Percentiles rank a stretch among this genome's conserved stretches.
Conservation (phyloP, 495 filamentous ascomycete species). For the Beverwykella pulmonaria region DNA sequence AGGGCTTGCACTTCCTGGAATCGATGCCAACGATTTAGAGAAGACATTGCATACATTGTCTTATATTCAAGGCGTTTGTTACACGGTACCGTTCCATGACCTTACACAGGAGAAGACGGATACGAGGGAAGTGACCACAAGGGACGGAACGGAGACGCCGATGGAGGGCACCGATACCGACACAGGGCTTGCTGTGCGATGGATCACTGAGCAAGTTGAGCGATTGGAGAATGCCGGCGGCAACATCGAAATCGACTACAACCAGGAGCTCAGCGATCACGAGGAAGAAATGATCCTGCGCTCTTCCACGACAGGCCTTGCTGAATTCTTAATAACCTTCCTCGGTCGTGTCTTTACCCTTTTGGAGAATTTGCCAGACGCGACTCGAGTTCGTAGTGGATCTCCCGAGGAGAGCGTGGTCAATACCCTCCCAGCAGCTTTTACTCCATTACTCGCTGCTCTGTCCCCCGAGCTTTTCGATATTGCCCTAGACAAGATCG, state of each 20-base stretch:
- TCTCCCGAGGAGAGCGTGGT: constrained; percentile 97
- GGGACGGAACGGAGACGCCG: constrained; percentile 41
- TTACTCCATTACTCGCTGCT: constrained; percentile 86
- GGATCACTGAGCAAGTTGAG: constrained; percentile 92
- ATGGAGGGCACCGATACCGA: constrained; percentile 59
- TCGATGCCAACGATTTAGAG: constrained; percentile 96
- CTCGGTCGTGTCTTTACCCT: constrained; percentile 93
- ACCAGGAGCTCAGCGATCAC: constrained; percentile 75
- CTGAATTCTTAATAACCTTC: constrained; percentile 87
- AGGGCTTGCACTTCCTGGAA: constrained; percentile 88
- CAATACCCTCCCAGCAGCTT: constrained; percentile 89
- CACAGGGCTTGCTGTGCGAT: constrained; percentile 73
- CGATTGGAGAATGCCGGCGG: constrained; percentile 88
- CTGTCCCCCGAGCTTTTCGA: constrained; percentile 94
- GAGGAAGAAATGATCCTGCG: constrained; percentile 88
- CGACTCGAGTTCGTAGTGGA: constrained; percentile 78
- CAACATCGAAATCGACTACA: constrained; percentile 82
- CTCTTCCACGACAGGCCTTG: constrained; percentile 93
- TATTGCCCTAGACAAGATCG: constrained; percentile 85
- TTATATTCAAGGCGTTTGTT: constrained; percentile 91
- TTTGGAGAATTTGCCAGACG: constrained; percentile 91
- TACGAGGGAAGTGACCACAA: constrained; percentile 2
- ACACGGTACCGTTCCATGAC: constrained; percentile 89
- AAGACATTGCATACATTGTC: constrained; percentile 93
- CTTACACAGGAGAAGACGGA: constrained; percentile 59